Conservation (phyloP, 2,329 filamentous ascomycete genomes). For the Trichoderma aggressivum region DNA sequence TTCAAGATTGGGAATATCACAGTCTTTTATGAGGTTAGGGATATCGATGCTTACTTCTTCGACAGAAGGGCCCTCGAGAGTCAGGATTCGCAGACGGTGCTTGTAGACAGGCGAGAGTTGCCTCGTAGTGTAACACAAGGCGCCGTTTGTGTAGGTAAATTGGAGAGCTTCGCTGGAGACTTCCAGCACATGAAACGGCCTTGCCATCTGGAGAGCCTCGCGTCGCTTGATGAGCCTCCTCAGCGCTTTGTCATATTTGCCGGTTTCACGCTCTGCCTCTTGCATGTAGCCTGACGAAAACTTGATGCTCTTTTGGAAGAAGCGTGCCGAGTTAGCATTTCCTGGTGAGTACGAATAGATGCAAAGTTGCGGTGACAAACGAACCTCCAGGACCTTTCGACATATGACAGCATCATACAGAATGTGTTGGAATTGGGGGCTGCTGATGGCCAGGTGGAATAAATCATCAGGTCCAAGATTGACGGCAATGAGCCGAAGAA, state of each 20-base stretch:
- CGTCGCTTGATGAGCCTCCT: slow-evolving; percentile 59
- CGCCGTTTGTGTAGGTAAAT: slow-evolving; percentile 61
- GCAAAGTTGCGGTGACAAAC: slow-evolving; percentile 12
- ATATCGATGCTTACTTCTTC: slow-evolving; percentile 57
- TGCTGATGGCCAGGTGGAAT: slow-evolving; percentile 52
- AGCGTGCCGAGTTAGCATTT: not conserved
- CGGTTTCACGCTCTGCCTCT: slow-evolving; percentile 21
- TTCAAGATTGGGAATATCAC: slow-evolving; percentile 36
- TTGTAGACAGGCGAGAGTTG: slow-evolving; percentile 29
- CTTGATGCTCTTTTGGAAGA: slow-evolving; percentile 19
- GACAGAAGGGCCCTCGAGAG: slow-evolving; percentile 49
- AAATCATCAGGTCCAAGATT: slow-evolving; percentile 57
- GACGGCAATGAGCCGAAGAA: slow-evolving; percentile 57
- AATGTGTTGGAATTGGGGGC: slow-evolving; percentile 48
- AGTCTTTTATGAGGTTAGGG: slow-evolving; percentile 31
- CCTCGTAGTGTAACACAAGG: slow-evolving; percentile 60
- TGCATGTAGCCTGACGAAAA: slow-evolving; percentile 26
- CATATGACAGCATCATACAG: slow-evolving; percentile 55
- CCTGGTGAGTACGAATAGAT: not conserved
- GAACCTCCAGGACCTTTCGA: slow-evolving; percentile 56
- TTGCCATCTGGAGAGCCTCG: slow-evolving; percentile 56
- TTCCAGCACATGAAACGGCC: slow-evolving; percentile 56
- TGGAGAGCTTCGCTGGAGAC: slow-evolving; percentile 57
- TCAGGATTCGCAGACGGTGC: slow-evolving; percentile 52
- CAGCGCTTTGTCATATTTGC: slow-evolving; percentile 34